Conservation (phyloP, 176 grass and related monocot species). For the Musa acuminata region DNA sequence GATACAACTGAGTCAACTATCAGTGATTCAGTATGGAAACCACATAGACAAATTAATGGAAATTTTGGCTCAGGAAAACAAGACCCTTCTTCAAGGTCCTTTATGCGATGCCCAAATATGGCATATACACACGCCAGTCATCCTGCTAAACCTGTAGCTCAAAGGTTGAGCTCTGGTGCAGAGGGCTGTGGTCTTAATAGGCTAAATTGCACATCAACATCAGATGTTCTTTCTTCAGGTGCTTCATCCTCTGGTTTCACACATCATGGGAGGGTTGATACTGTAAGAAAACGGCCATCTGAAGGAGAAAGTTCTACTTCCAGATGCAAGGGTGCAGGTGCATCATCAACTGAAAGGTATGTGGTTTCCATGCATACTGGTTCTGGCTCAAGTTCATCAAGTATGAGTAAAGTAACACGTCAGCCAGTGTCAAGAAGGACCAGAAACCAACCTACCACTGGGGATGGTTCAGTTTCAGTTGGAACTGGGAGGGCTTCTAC, state of each 20-base stretch:
- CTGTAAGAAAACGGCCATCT: constrained; percentile 34
- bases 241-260: constrained; percentile 37
- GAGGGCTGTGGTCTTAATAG: constrained; percentile 42
- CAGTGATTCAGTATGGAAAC: constrained; percentile 20
- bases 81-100: constrained; percentile 25
- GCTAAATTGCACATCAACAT: constrained; percentile 64
- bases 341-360: constrained; percentile 26
- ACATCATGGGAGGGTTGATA: constrained; percentile 24
- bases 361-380: constrained; percentile 22
- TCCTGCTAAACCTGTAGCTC: constrained; percentile 20
- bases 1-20: constrained; percentile 17
- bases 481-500: constrained; percentile 25
- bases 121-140: constrained; percentile 18
- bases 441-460: constrained; percentile 8
- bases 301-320: constrained; percentile 46
- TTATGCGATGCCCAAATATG: constrained; percentile 9
- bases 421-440: constrained; percentile 23
- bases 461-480: constrained; percentile 30
- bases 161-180: constrained; percentile 21
- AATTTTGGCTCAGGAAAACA: constrained; percentile 27
- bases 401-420: constrained; percentile 27
- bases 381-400: constrained; percentile 28
- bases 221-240: constrained; percentile 54
- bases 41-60: constrained; percentile 30
- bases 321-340: constrained; percentile 37